A percentile compares a stretch with the other conserved stretches of the same genome.
Conservation (phyloP, 164 flowering plant genomes). For the Akebia trifoliata region DNA sequence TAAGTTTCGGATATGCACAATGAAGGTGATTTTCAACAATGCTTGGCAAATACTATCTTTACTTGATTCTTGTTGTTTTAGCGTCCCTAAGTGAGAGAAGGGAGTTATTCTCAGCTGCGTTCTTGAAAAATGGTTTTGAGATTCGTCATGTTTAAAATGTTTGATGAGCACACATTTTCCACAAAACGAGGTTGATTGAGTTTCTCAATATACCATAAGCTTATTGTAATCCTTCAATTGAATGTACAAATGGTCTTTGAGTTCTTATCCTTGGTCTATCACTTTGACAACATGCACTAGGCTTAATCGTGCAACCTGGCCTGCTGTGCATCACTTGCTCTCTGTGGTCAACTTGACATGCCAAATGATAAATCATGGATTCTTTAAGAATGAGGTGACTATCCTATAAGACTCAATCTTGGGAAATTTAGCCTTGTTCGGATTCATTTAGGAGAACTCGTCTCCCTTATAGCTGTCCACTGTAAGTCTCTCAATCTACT, state of each 20-base stretch:
- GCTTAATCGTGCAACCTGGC: constrained; percentile 12
- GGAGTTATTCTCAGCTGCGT: not conserved
- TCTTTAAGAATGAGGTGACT: constrained; percentile 5
- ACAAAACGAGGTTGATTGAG: not conserved
- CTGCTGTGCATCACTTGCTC: constrained; percentile 5
- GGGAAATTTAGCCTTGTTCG: not conserved
- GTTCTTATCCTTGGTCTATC: constrained; percentile 14
- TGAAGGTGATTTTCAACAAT: constrained; percentile 11
- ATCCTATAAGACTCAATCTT: constrained; percentile 1
- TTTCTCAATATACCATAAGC: not conserved
- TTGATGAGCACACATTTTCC: constrained; percentile 6
- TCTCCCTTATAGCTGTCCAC: constrained; percentile 6
- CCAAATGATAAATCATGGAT: constrained; percentile 2
- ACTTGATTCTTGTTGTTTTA: not conserved
- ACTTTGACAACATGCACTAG: constrained; percentile 15
- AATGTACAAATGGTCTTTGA: not conserved
- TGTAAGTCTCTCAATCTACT: constrained; percentile 18
- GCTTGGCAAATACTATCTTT: constrained; percentile 1
- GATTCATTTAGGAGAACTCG: not conserved
- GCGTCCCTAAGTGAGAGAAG: not conserved
- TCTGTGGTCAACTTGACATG: constrained; percentile 2
- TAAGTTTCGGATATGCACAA: constrained; percentile 2
- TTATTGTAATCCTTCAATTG: constrained; percentile 5
- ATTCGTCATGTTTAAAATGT: constrained; percentile 5
- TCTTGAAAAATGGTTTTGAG: constrained; percentile 3